Evolutionary conservation across 495 filamentous ascomycete genomes (phyloP), one percentile per base, ranked within the genome.

Genomic region (Pyrenopolyporus hunteri): DNA sequence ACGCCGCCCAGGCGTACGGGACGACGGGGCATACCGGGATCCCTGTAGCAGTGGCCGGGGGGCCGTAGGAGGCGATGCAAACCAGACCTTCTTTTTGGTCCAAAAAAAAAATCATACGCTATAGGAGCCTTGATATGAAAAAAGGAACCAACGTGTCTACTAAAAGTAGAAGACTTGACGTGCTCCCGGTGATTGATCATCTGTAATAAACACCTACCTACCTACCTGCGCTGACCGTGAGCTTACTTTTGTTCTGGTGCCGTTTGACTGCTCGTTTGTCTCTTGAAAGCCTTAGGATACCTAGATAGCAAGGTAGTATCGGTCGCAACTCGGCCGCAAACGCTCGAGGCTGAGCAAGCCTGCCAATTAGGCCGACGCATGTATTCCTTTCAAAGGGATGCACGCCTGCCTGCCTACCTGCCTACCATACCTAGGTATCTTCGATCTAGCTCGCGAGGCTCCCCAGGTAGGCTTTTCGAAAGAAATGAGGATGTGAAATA

Each of bases 341-440:
- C 32, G 14, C 25, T 49, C 26, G 57, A 66, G 63, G 56, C 63
- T 66, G 46, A 51, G 63, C 57, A 26, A 28, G n/a, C 20, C 35
- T n/a, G 28, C 19, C 31, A n/a, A n/a, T 13, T 28, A 17, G 1
- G 14, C 17, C 10, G 11, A 29, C 9, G 5, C 14, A 44, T 36
- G 5, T 13, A 8, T 35, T 22, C 45, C 45, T 22, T 23, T 17
- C 35, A 14, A 49, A 16, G 29, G 29, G 4, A 49, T 25, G 8
- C 17, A 32, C 35, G 25, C 20, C 9, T 22, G n/a, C n/a, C n/a
- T n/a, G n/a, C n/a, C n/a, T n/a, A n/a, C n/a, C n/a, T n/a, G n/a
- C n/a, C n/a, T n/a, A n/a, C n/a, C n/a, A n/a, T n/a, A n/a, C n/a
- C n/a, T n/a, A n/a, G n/a, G n/a, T n/a, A n/a, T n/a, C n/a, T n/a